Conservation (phyloP, 2,329 filamentous ascomycete genomes). For the Botrytis hyacinthi region DNA sequence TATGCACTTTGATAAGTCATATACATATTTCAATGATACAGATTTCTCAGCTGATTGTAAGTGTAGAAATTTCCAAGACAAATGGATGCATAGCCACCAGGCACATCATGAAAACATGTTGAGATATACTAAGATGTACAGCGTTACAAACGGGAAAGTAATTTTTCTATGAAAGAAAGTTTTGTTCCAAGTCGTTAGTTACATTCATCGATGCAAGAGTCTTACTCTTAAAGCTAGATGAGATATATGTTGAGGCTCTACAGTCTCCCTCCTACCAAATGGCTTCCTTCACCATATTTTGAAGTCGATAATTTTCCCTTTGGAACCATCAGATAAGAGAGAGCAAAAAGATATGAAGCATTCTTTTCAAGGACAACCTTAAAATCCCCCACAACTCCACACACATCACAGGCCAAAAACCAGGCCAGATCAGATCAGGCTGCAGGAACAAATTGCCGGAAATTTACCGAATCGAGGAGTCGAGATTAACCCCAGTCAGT, state of each 20-base stretch:
- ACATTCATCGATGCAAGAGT: neutral
- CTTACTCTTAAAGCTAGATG: neutral
- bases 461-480: neutral
- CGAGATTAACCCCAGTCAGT: neutral
- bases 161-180: neutral
- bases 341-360: neutral
- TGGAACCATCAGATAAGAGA: neutral
- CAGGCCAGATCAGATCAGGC: constrained; percentile 5
- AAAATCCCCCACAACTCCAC: constrained; percentile 2
- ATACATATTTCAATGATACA: neutral
- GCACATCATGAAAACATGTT: neutral
- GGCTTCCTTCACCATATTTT: too few species aligned
- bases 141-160: neutral
- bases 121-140: neutral
- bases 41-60: neutral
- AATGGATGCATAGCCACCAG: neutral
- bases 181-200: neutral
- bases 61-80: neutral
- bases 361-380: neutral
- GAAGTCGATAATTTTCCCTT: neutral
- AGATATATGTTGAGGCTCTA: neutral
- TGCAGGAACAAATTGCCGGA: neutral
- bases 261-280: neutral
- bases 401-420: neutral
- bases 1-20: neutral